phyloP scores from a whole-genome alignment of 1,139 yeast genomes.

The Dujonia santamariae region DNA sequence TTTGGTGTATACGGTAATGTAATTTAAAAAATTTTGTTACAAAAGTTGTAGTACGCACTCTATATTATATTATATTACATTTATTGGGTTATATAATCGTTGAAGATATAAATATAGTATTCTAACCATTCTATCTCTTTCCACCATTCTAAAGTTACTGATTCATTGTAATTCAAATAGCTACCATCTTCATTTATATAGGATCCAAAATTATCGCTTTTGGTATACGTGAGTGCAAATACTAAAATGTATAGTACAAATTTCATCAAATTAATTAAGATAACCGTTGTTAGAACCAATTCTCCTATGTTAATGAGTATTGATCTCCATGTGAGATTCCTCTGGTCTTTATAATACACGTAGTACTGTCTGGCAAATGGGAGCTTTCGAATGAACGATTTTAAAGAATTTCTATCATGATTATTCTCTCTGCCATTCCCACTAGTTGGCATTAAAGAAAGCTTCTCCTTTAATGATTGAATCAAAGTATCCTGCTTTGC shows the following conservation, averaged over 20 bases:
- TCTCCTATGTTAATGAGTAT: slow-evolving; percentile 21
- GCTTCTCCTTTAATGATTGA: slow-evolving; percentile 17
- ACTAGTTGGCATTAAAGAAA: slow-evolving; percentile 14
- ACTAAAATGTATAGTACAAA: slow-evolving; percentile 13
- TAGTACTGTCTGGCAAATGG: slow-evolving; percentile 35
- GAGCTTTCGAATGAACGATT: slow-evolving; percentile 19
- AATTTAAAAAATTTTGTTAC: too few relatives aligned
- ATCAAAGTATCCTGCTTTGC: slow-evolving; percentile 24
- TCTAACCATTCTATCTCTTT: slow-evolving; percentile 33
- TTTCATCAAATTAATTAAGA: slow-evolving; percentile 19
- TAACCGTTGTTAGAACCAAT: slow-evolving; percentile 20
- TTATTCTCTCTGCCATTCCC: too few relatives aligned
- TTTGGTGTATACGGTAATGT: slow-evolving; percentile 6
- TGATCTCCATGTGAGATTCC: slow-evolving; percentile 20
- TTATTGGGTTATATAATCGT: slow-evolving; percentile 16
- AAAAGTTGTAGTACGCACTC: too few relatives aligned
- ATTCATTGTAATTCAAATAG: background rate
- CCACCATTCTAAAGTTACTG: slow-evolving; percentile 26
- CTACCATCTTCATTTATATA: background rate
- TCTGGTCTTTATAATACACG: slow-evolving; percentile 24
- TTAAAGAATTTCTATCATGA: too few relatives aligned
- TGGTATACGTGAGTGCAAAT: slow-evolving; percentile 8
- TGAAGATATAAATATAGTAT: slow-evolving; percentile 22
- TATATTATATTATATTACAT: too few relatives aligned
- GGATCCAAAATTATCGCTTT: background rate